Conservation (phyloP, 371 early-diverging fungal genomes). For the Lichtheimia hyalospora region DNA sequence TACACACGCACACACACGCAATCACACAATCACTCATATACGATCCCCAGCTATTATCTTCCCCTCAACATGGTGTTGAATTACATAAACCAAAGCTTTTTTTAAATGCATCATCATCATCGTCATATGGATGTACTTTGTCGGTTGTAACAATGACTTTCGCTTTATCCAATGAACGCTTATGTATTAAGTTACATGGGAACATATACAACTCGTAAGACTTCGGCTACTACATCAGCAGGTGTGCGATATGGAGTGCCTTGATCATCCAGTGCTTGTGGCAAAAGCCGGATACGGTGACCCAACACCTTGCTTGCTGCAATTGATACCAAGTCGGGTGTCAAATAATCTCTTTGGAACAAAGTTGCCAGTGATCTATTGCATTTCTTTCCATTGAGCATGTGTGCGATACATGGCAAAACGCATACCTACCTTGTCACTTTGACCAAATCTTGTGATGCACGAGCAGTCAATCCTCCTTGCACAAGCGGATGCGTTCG, state of each 20-base stretch:
- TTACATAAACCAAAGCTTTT: too few relatives aligned
- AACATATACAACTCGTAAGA: constrained; percentile 17
- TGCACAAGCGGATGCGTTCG: constrained; percentile 60
- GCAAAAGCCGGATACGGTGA: constrained; percentile 16
- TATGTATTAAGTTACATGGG: too few relatives aligned
- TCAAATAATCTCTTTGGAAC: constrained; percentile 56
- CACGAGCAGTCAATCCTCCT: constrained; percentile 61
- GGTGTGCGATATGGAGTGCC: neutral
- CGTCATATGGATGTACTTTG: too few relatives aligned
- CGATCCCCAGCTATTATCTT: too few relatives aligned
- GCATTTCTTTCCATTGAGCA: neutral
- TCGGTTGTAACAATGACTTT: too few relatives aligned
- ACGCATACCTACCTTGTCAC: constrained; percentile 47
- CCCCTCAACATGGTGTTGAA: too few relatives aligned
- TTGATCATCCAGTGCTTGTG: neutral
- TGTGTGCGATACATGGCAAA: neutral
- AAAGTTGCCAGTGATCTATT: constrained; percentile 54
- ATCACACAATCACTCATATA: too few relatives aligned
- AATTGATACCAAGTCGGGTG: constrained; percentile 60
- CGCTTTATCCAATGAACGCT: too few relatives aligned
- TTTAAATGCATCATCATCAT: too few relatives aligned
- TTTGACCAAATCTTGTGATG: constrained; percentile 55
- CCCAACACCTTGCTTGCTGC: constrained; percentile 48
- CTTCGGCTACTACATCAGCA: constrained; percentile 13
- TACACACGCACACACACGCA: too few relatives aligned